These are phyloP conservation scores for Leptomonas seymouri DNA, from an alignment of 208 protist genomes.

Conservation along the genomic window DNA sequence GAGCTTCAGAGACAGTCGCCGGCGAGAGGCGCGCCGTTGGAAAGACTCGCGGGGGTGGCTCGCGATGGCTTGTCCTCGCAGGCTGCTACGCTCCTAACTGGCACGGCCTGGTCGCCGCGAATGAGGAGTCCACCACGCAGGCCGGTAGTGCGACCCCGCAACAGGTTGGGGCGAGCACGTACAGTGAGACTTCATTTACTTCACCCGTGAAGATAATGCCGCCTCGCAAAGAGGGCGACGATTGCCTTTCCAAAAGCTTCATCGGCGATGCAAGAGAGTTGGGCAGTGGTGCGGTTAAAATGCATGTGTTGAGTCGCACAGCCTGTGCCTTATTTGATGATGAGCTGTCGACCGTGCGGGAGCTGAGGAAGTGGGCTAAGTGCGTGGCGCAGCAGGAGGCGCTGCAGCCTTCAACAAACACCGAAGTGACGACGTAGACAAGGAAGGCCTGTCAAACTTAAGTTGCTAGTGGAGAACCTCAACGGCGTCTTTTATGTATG, in stretches of 20 bases:
- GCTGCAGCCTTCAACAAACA: conserved; percentile 28
- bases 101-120: conserved; percentile 6
- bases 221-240: conserved; percentile 1
- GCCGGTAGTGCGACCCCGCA: neutral
- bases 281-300: neutral
- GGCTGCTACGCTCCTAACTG: conserved; percentile 26
- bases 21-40: neutral
- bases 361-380: conserved; percentile 35
- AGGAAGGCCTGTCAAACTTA: neutral
- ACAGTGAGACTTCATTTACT: neutral
- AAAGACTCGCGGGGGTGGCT: neutral
- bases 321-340: conserved; percentile 23
- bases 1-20: neutral
- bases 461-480: neutral
- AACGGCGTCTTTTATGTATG: neutral
- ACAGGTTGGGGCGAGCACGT: neutral
- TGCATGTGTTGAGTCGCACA: conserved; percentile 14
- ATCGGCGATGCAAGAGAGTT: neutral
- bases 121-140: neutral
- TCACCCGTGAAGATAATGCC: neutral
- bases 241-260: neutral
- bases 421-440: conserved; percentile 33
- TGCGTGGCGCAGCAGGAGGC: conserved; percentile 16
- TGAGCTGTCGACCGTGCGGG: conserved; percentile 19
- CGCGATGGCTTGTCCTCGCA: neutral